A percentile compares a stretch with the other conserved stretches of the same genome.
phyloP scores from a whole-genome alignment of 495 filamentous ascomycete genomes.

The Daldinia loculata region DNA sequence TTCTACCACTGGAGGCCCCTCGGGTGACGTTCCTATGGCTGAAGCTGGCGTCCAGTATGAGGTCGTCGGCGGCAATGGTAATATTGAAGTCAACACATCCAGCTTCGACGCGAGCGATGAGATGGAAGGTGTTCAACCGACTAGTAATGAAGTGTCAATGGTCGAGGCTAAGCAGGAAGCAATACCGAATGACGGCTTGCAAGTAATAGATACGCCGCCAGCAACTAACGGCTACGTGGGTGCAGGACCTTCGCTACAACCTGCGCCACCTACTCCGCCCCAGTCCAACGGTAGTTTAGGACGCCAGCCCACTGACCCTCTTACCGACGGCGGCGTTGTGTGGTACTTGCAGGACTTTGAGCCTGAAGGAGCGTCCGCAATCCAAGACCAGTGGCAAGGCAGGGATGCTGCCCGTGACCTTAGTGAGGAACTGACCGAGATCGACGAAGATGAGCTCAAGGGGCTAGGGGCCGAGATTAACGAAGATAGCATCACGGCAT shows the following conservation, averaged over 20 bases:
- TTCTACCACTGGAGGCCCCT: constrained; percentile 32
- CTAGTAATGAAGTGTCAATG: constrained; percentile 29
- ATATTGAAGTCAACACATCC: constrained; percentile 56
- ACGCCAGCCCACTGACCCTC: constrained; percentile 56
- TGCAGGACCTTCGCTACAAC: constrained; percentile 43
- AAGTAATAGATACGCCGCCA: constrained; percentile 52
- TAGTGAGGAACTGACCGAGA: constrained; percentile 86
- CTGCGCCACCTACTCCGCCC: constrained; percentile 55
- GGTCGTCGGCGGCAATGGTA: constrained; percentile 39
- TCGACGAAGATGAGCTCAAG: constrained; percentile 86
- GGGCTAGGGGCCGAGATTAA: constrained; percentile 60
- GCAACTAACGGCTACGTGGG: constrained; percentile 48
- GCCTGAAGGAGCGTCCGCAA: constrained; percentile 72
- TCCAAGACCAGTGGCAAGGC: constrained; percentile 79
- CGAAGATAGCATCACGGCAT: constrained; percentile 54
- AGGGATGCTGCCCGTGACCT: constrained; percentile 77
- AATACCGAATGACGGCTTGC: constrained; percentile 43
- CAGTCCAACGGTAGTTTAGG: constrained; percentile 59
- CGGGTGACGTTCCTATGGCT: constrained; percentile 35
- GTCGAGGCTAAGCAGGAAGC: constrained; percentile 29
- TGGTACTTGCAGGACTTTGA: constrained; percentile 91
- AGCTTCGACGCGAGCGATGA: constrained; percentile 42
- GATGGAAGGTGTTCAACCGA: constrained; percentile 48
- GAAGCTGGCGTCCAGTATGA: constrained; percentile 41
- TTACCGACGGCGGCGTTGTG: constrained; percentile 78